These are phyloP conservation scores for Saccharomycopsis lassenensis DNA, from an alignment of 805 yeast genomes.

Conservation along the genomic window DNA sequence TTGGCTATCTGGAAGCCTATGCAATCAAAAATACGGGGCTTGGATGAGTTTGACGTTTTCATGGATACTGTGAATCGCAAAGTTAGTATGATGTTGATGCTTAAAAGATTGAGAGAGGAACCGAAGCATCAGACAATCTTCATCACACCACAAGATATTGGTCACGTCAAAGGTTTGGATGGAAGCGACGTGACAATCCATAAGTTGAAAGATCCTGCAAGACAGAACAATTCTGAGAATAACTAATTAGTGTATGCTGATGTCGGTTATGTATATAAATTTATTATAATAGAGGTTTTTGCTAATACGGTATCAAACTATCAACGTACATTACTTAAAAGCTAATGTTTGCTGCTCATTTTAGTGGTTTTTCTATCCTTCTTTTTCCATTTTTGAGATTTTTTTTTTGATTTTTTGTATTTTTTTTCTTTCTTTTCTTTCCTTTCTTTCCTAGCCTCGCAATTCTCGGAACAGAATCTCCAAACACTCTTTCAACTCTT, in stretches of 20 bases:
- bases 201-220: slow-evolving; percentile 29
- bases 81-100: slow-evolving; percentile 63
- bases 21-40: slow-evolving; percentile 77
- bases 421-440: too few relatives aligned
- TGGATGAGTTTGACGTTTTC: slow-evolving; percentile 95
- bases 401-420: too few relatives aligned
- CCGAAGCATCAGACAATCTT: slow-evolving; percentile 77
- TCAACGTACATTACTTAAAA: too few relatives aligned
- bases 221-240: slow-evolving; percentile 12
- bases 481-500: slow-evolving; percentile 64
- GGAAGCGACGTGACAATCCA: slow-evolving; percentile 56
- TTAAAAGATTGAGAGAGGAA: slow-evolving; percentile 52
- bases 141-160: slow-evolving; percentile 89
- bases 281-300: too few relatives aligned
- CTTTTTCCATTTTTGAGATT: too few relatives aligned
- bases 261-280: too few relatives aligned
- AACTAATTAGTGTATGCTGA: neutral
- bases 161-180: slow-evolving; percentile 48
- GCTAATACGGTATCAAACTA: too few relatives aligned
- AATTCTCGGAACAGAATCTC: slow-evolving; percentile 22
- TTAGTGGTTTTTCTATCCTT: too few relatives aligned
- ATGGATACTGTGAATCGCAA: slow-evolving; percentile 92
- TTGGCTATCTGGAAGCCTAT: slow-evolving; percentile 89
- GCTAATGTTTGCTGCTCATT: too few relatives aligned
- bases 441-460: too few relatives aligned